Conservation (phyloP, 2,329 filamentous ascomycete genomes). For the Mycosphaerella sp. region DNA sequence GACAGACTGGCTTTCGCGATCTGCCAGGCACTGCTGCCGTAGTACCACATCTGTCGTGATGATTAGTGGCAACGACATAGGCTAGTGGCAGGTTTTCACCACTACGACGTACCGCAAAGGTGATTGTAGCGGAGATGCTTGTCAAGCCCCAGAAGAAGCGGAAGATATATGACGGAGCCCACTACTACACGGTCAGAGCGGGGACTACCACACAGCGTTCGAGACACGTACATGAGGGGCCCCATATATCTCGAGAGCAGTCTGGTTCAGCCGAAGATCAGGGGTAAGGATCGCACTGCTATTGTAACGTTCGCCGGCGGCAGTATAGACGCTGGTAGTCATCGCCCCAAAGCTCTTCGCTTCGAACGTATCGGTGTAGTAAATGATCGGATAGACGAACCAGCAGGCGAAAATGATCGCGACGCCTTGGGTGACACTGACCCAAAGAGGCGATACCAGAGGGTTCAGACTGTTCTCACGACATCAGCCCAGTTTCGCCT, state of each 20-base stretch:
- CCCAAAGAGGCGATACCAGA: neutral
- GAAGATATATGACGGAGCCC: neutral
- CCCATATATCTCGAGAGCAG: neutral
- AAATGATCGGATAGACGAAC: neutral
- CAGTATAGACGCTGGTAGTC: neutral
- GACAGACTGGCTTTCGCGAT: neutral
- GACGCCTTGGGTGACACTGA: neutral
- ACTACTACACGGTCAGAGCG: neutral
- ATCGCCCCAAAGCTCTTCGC: neutral
- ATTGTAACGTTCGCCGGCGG: neutral
- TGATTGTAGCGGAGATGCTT: neutral
- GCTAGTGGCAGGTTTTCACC: too few relatives aligned
- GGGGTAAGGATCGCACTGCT: neutral
- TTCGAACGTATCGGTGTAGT: neutral
- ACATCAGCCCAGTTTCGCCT: too few relatives aligned
- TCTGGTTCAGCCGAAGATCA: neutral
- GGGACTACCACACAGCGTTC: too few relatives aligned
- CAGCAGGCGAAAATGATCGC: neutral
- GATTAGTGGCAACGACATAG: neutral
- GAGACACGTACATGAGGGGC: neutral
- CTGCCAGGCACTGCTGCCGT: neutral
- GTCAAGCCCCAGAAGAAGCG: neutral
- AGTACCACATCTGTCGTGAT: neutral
- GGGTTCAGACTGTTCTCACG: neutral
- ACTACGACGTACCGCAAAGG: neutral